Evolutionary conservation across 2,329 filamentous ascomycete genomes (phyloP), one percentile per base, ranked within the genome.

Genomic region (Acrocalymma vagum): DNA sequence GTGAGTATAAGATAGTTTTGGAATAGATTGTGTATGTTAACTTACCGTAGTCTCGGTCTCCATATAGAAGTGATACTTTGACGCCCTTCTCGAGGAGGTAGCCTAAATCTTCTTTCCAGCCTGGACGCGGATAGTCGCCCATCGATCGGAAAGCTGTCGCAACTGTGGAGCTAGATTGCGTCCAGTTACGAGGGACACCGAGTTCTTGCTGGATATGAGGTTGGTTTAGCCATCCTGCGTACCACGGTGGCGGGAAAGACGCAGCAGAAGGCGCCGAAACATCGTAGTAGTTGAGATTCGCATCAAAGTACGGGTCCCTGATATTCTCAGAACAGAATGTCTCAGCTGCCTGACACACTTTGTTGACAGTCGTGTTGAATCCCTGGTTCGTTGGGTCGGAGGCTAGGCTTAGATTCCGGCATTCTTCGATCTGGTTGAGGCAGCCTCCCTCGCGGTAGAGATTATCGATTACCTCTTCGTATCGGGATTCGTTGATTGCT

Each of bases 141-240:
- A 73, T 76, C 4, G 56, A 46, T 3, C 58, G 45, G 55, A 85
- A 85, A 1, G 73, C 76, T 3, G 51, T 37, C 8, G 67, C 65
- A 1, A 82, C 79, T 9, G 74, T 55, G 0, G 45, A 46, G 26
- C 64, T 65, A 5, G 60, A 65, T 16, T 66, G 60, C 3, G 80
- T 80, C 69, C 76, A 85, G 62, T 86, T 85, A 14, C 85, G 62
- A 0, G 80, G 80, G 0, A 82, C 78, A 4, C 83, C 84, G 1
- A 87, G 73, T 0, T 79, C 79, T 3, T 65, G 61, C 54, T 85
- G 82, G 1, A 85, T 79, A 54, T 78, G 75, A 3, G 74, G 69
- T 45, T 81, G 76, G 55, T 79, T 82, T 25, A 87, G 71, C 61
- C 76, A 86, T 2, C 78, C 79, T 8, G 74, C 59, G 55, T 77